phyloP scores from a whole-genome alignment of 73 alveolate species.

The Paraurostyla sp. region DNA sequence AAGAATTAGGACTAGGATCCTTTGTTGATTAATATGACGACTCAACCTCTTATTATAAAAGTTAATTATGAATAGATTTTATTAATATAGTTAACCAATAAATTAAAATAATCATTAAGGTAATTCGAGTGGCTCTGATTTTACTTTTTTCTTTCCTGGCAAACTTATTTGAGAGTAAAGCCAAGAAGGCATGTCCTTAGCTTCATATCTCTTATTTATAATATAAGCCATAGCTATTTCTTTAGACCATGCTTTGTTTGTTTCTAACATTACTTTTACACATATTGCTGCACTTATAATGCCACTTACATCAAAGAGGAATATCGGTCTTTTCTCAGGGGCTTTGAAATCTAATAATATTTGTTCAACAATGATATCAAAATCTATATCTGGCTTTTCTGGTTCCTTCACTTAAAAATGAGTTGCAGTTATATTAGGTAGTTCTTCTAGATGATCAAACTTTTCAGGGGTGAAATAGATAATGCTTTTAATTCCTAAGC shows the following conservation, averaged over 20 bases:
- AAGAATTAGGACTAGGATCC: constrained; percentile 9
- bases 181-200: constrained; percentile 61
- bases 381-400: not conserved
- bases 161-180: constrained; percentile 23
- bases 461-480: constrained; percentile 18
- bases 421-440: not conserved
- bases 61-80: not conserved
- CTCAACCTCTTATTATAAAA: not conserved
- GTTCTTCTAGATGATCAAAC: constrained; percentile 37
- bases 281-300: constrained; percentile 53
- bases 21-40: constrained; percentile 36
- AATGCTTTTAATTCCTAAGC: constrained; percentile 35
- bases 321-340: constrained; percentile 3
- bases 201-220: constrained; percentile 57
- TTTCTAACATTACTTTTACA: constrained; percentile 44
- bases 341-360: not conserved
- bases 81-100: not conserved
- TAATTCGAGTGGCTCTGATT: constrained; percentile 40
- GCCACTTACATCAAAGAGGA: constrained; percentile 52
- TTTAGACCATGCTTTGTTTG: constrained; percentile 58
- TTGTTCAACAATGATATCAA: not conserved
- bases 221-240: constrained; percentile 61
- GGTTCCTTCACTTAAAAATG: constrained; percentile 18
- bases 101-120: not conserved
- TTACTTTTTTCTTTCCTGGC: constrained; percentile 25